Evolutionary conservation across 1,284 basidiomycete species (phyloP).

Genomic region (Malassezia vespertilionis): DNA sequence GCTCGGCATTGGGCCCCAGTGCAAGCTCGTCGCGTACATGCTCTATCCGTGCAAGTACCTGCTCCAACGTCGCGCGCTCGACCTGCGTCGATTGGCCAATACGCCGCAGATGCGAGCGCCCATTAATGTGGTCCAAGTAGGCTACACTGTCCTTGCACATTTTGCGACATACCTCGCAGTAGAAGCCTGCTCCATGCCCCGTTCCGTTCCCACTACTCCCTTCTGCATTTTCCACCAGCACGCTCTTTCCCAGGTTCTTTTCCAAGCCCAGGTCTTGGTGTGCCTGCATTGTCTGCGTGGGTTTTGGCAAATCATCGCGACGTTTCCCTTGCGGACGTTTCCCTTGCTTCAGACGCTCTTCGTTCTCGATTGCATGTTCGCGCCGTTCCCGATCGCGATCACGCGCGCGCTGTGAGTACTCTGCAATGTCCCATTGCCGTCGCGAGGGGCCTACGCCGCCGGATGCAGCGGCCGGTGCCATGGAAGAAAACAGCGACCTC

Average conservation of each 20-base stretch:
- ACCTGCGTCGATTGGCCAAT: conserved; percentile 90
- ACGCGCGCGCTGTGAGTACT: conserved; percentile 30
- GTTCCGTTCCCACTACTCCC: too few species aligned
- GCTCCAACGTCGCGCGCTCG: conserved; percentile 74
- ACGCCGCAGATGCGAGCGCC: conserved; percentile 72
- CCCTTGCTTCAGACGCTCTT: conserved; percentile 27
- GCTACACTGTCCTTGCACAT: conserved; percentile 86
- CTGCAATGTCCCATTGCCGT: conserved; percentile 37
- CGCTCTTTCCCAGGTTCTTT: conserved; percentile 34
- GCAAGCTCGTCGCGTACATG: conserved; percentile 54
- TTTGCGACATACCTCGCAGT: conserved; percentile 50
- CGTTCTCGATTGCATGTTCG: conserved; percentile 32
- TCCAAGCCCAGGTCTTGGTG: conserved; percentile 32
- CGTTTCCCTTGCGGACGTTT: conserved; percentile 26
- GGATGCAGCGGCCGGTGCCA: background rate
- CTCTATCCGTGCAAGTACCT: conserved; percentile 81
- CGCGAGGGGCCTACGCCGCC: conserved; percentile 34
- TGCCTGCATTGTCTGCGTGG: conserved; percentile 33
- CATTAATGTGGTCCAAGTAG: conserved; percentile 93
- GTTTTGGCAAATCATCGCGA: conserved; percentile 31
- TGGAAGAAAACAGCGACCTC: background rate
- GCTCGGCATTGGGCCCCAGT: conserved; percentile 1
- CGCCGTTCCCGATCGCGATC: conserved; percentile 32
- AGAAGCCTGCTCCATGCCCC: conserved; percentile 37
- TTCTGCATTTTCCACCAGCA: conserved; percentile 34